Evolutionary conservation across 2,329 filamentous ascomycete species (phyloP).

Genomic region (Ilyonectria robusta): DNA sequence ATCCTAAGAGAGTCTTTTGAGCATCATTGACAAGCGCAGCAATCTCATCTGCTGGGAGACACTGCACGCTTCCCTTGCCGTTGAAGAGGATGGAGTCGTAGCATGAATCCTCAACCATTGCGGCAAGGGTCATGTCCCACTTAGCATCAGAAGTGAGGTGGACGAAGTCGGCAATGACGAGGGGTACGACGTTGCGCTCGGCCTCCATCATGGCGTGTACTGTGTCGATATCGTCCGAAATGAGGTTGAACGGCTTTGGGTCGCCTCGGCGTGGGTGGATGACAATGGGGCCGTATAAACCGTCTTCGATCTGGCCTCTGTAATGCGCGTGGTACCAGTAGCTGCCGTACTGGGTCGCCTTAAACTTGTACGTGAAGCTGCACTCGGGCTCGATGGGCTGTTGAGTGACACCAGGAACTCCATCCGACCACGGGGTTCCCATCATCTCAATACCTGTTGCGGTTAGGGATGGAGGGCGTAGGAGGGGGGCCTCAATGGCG

Average conservation of each 20-base stretch:
- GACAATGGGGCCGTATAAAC: conserved; percentile 69
- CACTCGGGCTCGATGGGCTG: conserved; percentile 63
- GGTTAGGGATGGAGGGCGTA: conserved; percentile 6
- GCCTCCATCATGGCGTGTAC: conserved; percentile 64
- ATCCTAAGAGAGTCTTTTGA: conserved; percentile 50
- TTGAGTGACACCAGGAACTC: conserved; percentile 70
- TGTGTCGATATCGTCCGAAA: conserved; percentile 53
- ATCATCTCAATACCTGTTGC: conserved; percentile 62
- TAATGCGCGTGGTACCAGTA: conserved; percentile 75
- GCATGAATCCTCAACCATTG: conserved; percentile 67
- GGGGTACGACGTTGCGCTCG: conserved; percentile 60
- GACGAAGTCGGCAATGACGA: conserved; percentile 71
- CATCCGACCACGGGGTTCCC: conserved; percentile 72
- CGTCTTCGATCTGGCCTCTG: conserved; percentile 70
- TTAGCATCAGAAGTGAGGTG: conserved; percentile 66
- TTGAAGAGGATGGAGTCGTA: conserved; percentile 75
- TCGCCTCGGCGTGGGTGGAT: conserved; percentile 56
- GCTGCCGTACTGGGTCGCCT: conserved; percentile 69
- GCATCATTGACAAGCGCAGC: conserved; percentile 52
- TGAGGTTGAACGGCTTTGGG: conserved; percentile 64
- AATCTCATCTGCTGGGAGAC: conserved; percentile 62
- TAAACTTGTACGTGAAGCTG: conserved; percentile 68
- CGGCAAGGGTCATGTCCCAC: conserved; percentile 59
- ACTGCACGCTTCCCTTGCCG: conserved; percentile 70
- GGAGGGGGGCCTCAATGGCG: neutral